Percentiles rank a stretch among this genome's conserved stretches.
Conservation (phyloP, 2,329 filamentous ascomycete species). For the Aspergillus candidus region DNA sequence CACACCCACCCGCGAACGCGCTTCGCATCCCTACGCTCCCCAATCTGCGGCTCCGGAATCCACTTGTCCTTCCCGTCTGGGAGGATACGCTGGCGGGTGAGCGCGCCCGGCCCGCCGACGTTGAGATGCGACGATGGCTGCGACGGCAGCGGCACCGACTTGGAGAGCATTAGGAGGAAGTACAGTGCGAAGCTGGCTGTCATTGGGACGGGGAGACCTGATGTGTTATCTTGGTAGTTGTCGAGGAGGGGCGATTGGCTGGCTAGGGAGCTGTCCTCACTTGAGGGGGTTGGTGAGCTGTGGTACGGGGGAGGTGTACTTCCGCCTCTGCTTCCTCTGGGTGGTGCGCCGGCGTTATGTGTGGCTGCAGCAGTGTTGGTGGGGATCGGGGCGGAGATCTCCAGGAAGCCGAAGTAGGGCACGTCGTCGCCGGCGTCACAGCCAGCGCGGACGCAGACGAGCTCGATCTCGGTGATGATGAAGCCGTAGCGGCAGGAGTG, state of each 20-base stretch:
- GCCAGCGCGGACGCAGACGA: constrained; percentile 81
- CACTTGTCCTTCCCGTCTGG: constrained; percentile 52
- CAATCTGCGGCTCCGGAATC: constrained; percentile 56
- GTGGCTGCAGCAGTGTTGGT: constrained; percentile 40
- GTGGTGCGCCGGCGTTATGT: background rate
- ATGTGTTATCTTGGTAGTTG: constrained; percentile 5
- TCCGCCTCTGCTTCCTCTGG: background rate
- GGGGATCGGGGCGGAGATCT: constrained; percentile 58
- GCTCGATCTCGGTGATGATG: constrained; percentile 92
- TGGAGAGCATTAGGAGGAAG: constrained; percentile 61
- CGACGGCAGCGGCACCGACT: constrained; percentile 52
- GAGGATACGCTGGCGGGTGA: constrained; percentile 51
- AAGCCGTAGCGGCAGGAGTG: constrained; percentile 91
- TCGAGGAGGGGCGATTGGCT: constrained; percentile 13
- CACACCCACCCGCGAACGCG: constrained; percentile 56
- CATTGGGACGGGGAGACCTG: constrained; percentile 35
- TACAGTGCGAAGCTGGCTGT: constrained; percentile 57
- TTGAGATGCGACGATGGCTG: constrained; percentile 55
- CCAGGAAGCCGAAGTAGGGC: constrained; percentile 83
- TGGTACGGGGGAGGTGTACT: too few relatives aligned
- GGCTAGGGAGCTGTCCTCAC: constrained; percentile 17
- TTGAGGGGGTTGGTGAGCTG: too few relatives aligned
- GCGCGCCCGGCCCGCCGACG: constrained; percentile 52
- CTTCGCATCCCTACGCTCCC: constrained; percentile 58
- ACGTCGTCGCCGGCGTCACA: constrained; percentile 51